A percentile compares a stretch with the other conserved stretches of the same genome.
phyloP scores from a whole-genome alignment of 805 yeast genomes.

The Ogataea salicorniae region DNA sequence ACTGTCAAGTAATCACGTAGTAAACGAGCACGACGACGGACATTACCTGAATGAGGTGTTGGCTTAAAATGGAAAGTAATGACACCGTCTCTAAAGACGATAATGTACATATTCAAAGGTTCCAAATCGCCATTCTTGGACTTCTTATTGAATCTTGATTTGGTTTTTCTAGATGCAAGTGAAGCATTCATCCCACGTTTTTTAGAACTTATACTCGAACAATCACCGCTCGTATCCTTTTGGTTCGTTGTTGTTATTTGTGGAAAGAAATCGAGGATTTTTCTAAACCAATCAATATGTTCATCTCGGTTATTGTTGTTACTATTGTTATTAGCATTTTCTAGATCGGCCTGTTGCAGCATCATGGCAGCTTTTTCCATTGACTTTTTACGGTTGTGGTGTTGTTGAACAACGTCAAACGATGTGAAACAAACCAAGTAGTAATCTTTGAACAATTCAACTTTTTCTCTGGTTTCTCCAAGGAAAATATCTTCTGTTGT shows the following conservation, averaged over 20 bases:
- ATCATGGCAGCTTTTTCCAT: slow-evolving; percentile 17
- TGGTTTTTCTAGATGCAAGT: slow-evolving; percentile 15
- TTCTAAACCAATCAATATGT: slow-evolving; percentile 8
- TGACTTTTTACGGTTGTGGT: slow-evolving; percentile 35
- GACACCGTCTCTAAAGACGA: slow-evolving; percentile 88
- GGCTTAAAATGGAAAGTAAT: slow-evolving; percentile 91
- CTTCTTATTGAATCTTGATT: slow-evolving; percentile 10
- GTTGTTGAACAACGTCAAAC: slow-evolving; percentile 75
- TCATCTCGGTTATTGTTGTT: not conserved
- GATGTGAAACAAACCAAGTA: slow-evolving; percentile 88
- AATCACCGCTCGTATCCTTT: not conserved
- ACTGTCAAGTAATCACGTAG: slow-evolving; percentile 84
- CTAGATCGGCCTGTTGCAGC: slow-evolving; percentile 11
- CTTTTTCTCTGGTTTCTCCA: slow-evolving; percentile 94
- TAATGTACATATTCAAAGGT: slow-evolving; percentile 88
- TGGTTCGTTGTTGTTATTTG: slow-evolving; percentile 1
- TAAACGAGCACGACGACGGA: slow-evolving; percentile 85
- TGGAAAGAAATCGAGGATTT: slow-evolving; percentile 3
- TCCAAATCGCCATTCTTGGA: slow-evolving; percentile 54
- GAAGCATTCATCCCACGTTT: slow-evolving; percentile 9
- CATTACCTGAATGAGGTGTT: slow-evolving; percentile 94
- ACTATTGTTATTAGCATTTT: slow-evolving; percentile 12
- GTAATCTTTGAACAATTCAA: slow-evolving; percentile 82
- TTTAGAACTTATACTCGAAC: not conserved
- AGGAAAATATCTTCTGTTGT: slow-evolving; percentile 92